A percentile compares a stretch with the other conserved stretches of the same genome.
Evolutionary conservation across 495 filamentous ascomycete genomes (phyloP).

Genomic region (Amphirosellinia nigrospora): DNA sequence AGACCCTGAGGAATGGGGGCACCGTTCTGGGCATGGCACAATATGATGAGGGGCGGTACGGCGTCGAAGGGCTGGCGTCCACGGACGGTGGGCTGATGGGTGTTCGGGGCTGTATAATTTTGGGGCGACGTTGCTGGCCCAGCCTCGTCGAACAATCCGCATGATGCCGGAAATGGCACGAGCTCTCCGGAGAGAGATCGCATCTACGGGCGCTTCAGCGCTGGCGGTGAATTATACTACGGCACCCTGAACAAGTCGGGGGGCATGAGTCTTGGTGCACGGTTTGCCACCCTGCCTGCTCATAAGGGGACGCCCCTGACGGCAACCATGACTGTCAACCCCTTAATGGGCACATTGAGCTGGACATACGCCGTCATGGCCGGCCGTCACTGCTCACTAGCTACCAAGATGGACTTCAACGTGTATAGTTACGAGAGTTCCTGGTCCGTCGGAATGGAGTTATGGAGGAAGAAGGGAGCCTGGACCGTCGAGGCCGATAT

Average conservation of each 20-base stretch:
- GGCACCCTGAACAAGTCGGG: constrained; percentile 89
- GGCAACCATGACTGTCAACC: constrained; percentile 88
- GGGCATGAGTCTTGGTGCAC: constrained; percentile 75
- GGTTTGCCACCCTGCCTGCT: constrained; percentile 89
- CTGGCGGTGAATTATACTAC: constrained; percentile 94
- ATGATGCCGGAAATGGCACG: constrained; percentile 30
- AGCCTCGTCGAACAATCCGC: constrained; percentile 16
- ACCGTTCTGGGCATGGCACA: constrained; percentile 81
- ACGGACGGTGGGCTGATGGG: constrained; percentile 91
- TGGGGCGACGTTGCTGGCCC: constrained; percentile 71
- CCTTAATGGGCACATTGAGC: constrained; percentile 88
- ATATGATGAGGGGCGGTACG: constrained; percentile 87
- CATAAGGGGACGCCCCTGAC: constrained; percentile 87
- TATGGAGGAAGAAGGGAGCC: constrained; percentile 70
- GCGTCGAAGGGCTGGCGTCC: constrained; percentile 87
- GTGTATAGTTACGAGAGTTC: constrained; percentile 98
- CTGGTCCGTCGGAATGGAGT: constrained; percentile 84
- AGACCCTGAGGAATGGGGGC: constrained; percentile 73
- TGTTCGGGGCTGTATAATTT: constrained; percentile 90
- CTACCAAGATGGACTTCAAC: constrained; percentile 93
- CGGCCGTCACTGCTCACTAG: constrained; percentile 78
- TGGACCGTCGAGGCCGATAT: constrained; percentile 50
- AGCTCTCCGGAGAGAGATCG: constrained; percentile 49
- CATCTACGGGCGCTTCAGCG: constrained; percentile 72
- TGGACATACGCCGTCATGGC: constrained; percentile 90